phyloP scores from a whole-genome alignment of 1,284 basidiomycete genomes.

The Laetiporus sulphureus region DNA sequence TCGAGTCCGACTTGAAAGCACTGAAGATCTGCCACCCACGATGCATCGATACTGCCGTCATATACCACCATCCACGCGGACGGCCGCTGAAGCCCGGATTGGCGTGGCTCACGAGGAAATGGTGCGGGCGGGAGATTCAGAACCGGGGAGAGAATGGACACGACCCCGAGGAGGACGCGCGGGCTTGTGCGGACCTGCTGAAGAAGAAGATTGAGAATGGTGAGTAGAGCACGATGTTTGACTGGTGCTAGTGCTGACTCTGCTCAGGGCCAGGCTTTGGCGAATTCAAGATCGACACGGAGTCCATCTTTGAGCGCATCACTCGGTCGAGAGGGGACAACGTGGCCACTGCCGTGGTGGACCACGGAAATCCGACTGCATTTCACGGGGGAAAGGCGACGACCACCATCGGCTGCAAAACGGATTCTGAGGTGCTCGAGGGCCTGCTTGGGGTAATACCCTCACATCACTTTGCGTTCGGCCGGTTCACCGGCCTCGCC shows the following conservation, averaged over 20 bases:
- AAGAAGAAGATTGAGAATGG: slow-evolving; percentile 75
- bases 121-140: slow-evolving; percentile 85
- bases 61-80: slow-evolving; percentile 86
- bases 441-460: slow-evolving; percentile 55
- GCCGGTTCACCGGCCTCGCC: slow-evolving; percentile 72
- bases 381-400: slow-evolving; percentile 82
- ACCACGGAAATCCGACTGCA: slow-evolving; percentile 74
- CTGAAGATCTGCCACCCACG: slow-evolving; percentile 78
- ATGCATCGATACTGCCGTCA: slow-evolving; percentile 85
- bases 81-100: slow-evolving; percentile 87
- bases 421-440: slow-evolving; percentile 70
- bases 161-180: slow-evolving; percentile 88
- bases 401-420: slow-evolving; percentile 64
- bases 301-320: slow-evolving; percentile 84
- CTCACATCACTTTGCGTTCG: slow-evolving; percentile 77
- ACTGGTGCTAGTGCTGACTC: neutral
- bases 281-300: slow-evolving; percentile 76
- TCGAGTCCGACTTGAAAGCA: slow-evolving; percentile 85
- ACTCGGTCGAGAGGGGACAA: slow-evolving; percentile 39
- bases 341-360: slow-evolving; percentile 67
- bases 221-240: slow-evolving; percentile 16
- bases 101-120: slow-evolving; percentile 89
- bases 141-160: slow-evolving; percentile 73
- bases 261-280: slow-evolving; percentile 68
- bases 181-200: slow-evolving; percentile 78